Evolutionary conservation across 2,329 filamentous ascomycete genomes (phyloP).

Genomic region (Curvularia hawaiiensis): DNA sequence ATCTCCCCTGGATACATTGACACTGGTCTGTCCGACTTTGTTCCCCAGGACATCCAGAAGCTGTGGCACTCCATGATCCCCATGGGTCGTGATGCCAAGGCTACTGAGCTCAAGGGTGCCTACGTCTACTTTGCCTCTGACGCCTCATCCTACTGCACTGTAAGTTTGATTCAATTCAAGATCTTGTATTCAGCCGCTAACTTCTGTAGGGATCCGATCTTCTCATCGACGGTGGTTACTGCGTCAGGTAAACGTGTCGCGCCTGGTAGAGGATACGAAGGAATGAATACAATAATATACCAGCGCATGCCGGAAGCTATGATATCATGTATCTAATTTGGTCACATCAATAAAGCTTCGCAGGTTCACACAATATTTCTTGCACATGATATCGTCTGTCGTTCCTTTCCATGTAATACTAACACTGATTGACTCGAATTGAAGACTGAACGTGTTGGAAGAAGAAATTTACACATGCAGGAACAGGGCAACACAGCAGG

Average conservation of each 20-base stretch:
- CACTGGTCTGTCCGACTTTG: constrained; percentile 70
- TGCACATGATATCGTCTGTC: not conserved
- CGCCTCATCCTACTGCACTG: constrained; percentile 82
- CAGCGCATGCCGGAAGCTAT: constrained; percentile 22
- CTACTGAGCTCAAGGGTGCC: constrained; percentile 79
- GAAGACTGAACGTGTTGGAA: not conserved
- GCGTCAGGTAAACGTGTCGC: constrained; percentile 44
- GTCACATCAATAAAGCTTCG: constrained; percentile 25
- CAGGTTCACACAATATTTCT: constrained; percentile 8
- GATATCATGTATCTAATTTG: constrained; percentile 19
- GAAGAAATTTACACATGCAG: not conserved
- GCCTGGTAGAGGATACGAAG: constrained; percentile 14
- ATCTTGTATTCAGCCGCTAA: constrained; percentile 20
- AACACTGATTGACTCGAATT: not conserved
- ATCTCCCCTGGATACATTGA: constrained; percentile 73
- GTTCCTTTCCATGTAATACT: not conserved
- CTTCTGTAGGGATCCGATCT: constrained; percentile 62
- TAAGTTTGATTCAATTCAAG: constrained; percentile 21
- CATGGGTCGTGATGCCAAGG: constrained; percentile 76
- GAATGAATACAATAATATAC: constrained; percentile 18
- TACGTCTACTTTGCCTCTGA: constrained; percentile 83
- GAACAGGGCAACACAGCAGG: not conserved
- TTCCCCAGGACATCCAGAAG: constrained; percentile 69
- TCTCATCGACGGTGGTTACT: constrained; percentile 77
- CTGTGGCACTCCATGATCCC: constrained; percentile 81